Evolutionary conservation across 1,139 yeast species (phyloP).

Genomic region (Blastobotrys ciferrii): DNA sequence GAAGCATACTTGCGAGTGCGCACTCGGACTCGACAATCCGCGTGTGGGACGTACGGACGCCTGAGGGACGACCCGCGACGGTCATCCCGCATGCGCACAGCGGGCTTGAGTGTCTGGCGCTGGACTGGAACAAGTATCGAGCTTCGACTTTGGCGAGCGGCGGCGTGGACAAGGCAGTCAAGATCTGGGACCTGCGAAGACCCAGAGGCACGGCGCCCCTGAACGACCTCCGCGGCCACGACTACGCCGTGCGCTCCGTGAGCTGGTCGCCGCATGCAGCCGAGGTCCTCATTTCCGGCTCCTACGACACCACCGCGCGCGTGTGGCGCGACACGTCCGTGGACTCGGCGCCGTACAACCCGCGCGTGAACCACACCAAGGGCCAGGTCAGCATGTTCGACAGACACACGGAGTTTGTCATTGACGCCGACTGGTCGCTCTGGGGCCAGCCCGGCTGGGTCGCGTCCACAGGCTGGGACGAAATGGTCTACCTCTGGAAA

Average conservation of each 20-base stretch:
- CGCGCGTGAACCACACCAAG: conserved; percentile 42
- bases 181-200: conserved; percentile 88
- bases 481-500: conserved; percentile 91
- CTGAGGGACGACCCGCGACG: conserved; percentile 43
- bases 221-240: conserved; percentile 83
- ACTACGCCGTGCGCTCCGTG: conserved; percentile 78
- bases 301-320: conserved; percentile 90
- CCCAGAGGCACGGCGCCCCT: conserved; percentile 64
- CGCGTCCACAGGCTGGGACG: conserved; percentile 96
- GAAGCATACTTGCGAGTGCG: conserved; percentile 66
- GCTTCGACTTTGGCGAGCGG: conserved; percentile 77
- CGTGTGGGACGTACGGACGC: conserved; percentile 77
- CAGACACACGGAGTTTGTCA: conserved; percentile 80
- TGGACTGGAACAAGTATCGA: conserved; percentile 91
- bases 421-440: conserved; percentile 92
- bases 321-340: conserved; percentile 77
- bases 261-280: conserved; percentile 88
- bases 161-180: conserved; percentile 81
- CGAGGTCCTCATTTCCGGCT: conserved; percentile 66
- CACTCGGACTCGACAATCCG: conserved; percentile 78
- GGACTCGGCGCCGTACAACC: conserved; percentile 38
- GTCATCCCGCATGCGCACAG: conserved; percentile 54
- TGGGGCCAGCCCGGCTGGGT: conserved; percentile 98
- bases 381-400: conserved; percentile 61
- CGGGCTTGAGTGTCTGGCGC: conserved; percentile 74